Percentiles rank a stretch among this genome's conserved stretches.
Conservation (phyloP, 116 monocot species). For the Posidonia oceanica region DNA sequence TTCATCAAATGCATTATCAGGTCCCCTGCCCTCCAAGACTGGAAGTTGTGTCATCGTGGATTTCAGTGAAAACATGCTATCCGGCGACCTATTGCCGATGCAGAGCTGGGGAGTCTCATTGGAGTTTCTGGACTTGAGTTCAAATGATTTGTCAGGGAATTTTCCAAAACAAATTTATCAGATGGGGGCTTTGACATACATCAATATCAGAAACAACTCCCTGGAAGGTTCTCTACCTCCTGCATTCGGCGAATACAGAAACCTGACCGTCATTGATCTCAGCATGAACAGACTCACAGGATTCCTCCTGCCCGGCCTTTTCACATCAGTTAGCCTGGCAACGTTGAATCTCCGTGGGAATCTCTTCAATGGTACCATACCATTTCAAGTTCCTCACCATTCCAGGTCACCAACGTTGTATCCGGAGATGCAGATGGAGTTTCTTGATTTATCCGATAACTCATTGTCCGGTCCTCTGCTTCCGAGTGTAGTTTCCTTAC, state of each 20-base stretch:
- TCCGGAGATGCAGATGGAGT: slow-evolving; percentile 39
- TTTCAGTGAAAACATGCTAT: slow-evolving; percentile 54
- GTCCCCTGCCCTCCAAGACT: slow-evolving; percentile 41
- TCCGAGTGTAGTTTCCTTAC: slow-evolving; percentile 46
- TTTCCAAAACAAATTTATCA: slow-evolving; percentile 35
- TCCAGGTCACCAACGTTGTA: slow-evolving; percentile 36
- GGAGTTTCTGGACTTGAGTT: slow-evolving; percentile 72
- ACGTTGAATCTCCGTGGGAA: slow-evolving; percentile 74
- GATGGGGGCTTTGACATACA: slow-evolving; percentile 30
- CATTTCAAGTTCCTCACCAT: slow-evolving; percentile 40
- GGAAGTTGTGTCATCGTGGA: slow-evolving; percentile 46
- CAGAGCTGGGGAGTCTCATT: slow-evolving; percentile 49
- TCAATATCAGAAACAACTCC: slow-evolving; percentile 60
- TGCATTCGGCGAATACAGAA: slow-evolving; percentile 36
- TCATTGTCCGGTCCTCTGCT: slow-evolving; percentile 58
- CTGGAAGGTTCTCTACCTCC: slow-evolving; percentile 61
- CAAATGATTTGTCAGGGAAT: slow-evolving; percentile 58
- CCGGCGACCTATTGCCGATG: slow-evolving; percentile 44
- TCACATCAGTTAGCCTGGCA: slow-evolving; percentile 42
- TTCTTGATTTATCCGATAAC: slow-evolving; percentile 75
- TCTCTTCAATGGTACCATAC: slow-evolving; percentile 46
- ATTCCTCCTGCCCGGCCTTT: slow-evolving; percentile 36
- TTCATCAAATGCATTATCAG: slow-evolving; percentile 72
- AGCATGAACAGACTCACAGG: slow-evolving; percentile 70
- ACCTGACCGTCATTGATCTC: slow-evolving; percentile 55